Base-by-base conservation (phyloP, 768 basidiomycete species). In the Termitomyces eurrhizus region DNA sequence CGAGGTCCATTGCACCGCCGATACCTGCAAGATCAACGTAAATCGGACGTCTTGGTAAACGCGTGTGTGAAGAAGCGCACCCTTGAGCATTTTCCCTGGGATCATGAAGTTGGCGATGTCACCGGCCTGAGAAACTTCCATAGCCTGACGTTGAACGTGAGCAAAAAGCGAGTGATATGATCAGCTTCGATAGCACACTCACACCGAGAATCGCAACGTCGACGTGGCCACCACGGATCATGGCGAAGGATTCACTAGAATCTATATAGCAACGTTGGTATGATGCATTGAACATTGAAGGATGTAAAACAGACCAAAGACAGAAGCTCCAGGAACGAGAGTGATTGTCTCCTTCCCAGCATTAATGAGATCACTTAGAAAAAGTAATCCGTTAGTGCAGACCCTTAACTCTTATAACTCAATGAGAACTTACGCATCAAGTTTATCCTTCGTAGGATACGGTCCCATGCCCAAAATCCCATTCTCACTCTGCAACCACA, bases 91-190 rank as follows among this genome's bases (percentile, higher is more conserved):
- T 77, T 97, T 96, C 14, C 94, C 93, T 2, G 95, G 95, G 68
- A 97, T 95, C 95, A 97, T 98, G 72, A 93, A 98, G 78, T 98
- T 98, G 59, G 95, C 95, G 64, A 98, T 90, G 72, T 98, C 95
- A 44, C 93, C 95, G 1, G 85, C 86, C 64, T 91, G 87, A 2
- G 93, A 94, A 52, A 98, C 95, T 80, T 98, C 88, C 92, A 98
- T 93, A 11, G 93, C 93, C 90, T 93, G 60, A 16, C 37, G 12
- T 46, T 57, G 29, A 21, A 36, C 36, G 45, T 58, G 7, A 69
- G 18, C 35, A 56, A 53, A 32, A 56, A 97, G 90, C 3, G 92
- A 90, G 87, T 26, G 89, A 21, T n/a, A 89, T 90, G 59, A 24
- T 46, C 61, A 21, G 14, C 26, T 33, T 36, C 45, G 67, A 14